Base-by-base conservation (phyloP, 768 basidiomycete species). In the Crucibulum laeve region DNA sequence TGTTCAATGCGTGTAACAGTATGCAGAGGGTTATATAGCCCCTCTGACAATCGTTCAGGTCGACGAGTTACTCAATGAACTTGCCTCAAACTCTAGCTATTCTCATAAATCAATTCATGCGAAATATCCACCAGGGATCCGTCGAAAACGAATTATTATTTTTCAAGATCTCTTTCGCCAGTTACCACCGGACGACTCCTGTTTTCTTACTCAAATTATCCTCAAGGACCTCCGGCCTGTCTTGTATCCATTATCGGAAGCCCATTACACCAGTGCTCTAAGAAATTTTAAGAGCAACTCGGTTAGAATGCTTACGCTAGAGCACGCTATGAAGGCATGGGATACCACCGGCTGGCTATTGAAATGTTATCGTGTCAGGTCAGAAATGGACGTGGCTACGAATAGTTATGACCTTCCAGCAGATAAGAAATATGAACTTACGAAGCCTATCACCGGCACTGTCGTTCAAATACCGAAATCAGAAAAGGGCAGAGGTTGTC, bases 381-480 rank as follows among this genome's bases (percentile, higher is more conserved):
- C 82, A 1, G 71, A 74, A 30, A 56, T 91, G 4, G 80, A 83
- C 26, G 74, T 72, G 40, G 82, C 79, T 25, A 73, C 76, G 5
- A 56, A 57, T 36, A 67, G 60, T 43, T 72, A 71, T 35, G 74
- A 77, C 43, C 44, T 51, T 22, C 57, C 61, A 11, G 32, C 45
- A 46, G 60, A 53, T 53, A 54, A 43, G 53, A 54, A 43, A 47
- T 52, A 21, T 37, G 54, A 48, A 18, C 58, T 55, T 51, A 51
- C 45, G n/a, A n/a, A n/a, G n/a, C n/a, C n/a, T n/a, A n/a, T n/a
- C n/a, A n/a, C n/a, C n/a, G n/a, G n/a, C n/a, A n/a, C n/a, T n/a
- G n/a, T n/a, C n/a, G n/a, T n/a, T n/a, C n/a, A n/a, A 88, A 81
- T 94, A 4, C 92, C 93, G 0, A 93, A 91, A 63, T 88, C 88